Evolutionary conservation across 2,329 filamentous ascomycete genomes (phyloP).

Genomic region (Geosmithia flava): DNA sequence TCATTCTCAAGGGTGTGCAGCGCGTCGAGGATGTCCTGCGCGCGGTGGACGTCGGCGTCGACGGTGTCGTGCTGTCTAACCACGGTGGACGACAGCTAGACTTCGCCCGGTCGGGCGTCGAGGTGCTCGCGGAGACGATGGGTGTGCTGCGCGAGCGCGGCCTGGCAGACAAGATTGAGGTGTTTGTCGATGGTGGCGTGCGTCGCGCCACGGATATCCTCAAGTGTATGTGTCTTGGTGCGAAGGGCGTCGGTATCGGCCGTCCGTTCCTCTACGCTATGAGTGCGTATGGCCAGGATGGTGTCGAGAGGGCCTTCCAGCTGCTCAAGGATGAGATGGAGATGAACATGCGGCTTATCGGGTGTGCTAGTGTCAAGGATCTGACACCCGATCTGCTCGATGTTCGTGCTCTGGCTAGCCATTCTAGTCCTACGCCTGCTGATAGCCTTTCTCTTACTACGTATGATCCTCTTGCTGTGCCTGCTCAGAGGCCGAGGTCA

Average conservation of each 20-base stretch:
- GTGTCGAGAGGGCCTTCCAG: conserved; percentile 87
- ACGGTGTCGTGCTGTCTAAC: conserved; percentile 89
- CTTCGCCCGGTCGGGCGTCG: conserved; percentile 77
- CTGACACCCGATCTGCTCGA: conserved; percentile 75
- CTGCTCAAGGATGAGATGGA: conserved; percentile 92
- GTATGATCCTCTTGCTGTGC: conserved; percentile 41
- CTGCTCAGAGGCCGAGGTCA: conserved; percentile 36
- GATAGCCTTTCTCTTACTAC: conserved; percentile 35
- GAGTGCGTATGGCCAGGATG: conserved; percentile 77
- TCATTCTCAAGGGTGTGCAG: conserved; percentile 93
- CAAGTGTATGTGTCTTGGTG: conserved; percentile 88
- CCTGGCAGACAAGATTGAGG: conserved; percentile 65
- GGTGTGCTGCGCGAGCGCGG: conserved; percentile 66
- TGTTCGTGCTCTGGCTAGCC: conserved; percentile 50
- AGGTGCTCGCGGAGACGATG: conserved; percentile 89
- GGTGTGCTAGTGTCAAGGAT: conserved; percentile 61
- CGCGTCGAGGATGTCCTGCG: conserved; percentile 87
- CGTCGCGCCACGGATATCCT: conserved; percentile 87
- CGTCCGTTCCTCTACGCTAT: conserved; percentile 94
- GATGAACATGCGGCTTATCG: conserved; percentile 97
- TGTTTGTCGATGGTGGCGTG: conserved; percentile 85
- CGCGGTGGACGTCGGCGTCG: conserved; percentile 69
- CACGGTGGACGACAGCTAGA: conserved; percentile 93
- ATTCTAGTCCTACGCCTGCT: conserved; percentile 33
- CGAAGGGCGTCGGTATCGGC: conserved; percentile 85